A percentile compares a stretch with the other conserved stretches of the same genome.
These are phyloP conservation scores for Pseudoneurospora amorphoporcata DNA, from an alignment of 495 filamentous ascomycete species.

Conservation along the genomic window DNA sequence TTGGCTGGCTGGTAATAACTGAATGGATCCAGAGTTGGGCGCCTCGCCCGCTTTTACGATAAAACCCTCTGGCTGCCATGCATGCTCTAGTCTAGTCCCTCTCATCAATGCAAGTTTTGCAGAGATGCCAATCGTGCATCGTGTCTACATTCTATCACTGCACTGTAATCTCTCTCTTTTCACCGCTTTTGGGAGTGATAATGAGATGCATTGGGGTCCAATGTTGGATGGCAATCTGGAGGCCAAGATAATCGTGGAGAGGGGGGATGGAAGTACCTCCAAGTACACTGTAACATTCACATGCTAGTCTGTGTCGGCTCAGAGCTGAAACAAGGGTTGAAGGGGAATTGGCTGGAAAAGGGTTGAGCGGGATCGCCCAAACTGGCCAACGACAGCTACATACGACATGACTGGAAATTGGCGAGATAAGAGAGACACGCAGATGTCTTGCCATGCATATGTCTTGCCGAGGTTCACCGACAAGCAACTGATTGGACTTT, in stretches of 20 bases:
- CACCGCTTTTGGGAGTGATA: not conserved
- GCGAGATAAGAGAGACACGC: not conserved
- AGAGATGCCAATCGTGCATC: not conserved
- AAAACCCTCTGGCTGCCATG: not conserved
- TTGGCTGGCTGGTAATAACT: not conserved
- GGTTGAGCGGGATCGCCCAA: not conserved
- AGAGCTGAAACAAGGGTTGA: not conserved
- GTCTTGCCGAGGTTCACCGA: not conserved
- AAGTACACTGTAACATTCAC: not conserved
- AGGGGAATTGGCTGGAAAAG: not conserved
- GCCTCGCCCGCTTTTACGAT: not conserved
- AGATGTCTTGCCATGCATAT: not conserved
- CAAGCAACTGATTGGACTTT: not conserved
- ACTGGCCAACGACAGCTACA: not conserved
- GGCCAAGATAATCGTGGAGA: not conserved
- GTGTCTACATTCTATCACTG: not conserved
- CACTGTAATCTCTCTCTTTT: not conserved
- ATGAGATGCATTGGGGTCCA: not conserved
- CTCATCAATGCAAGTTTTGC: no score
- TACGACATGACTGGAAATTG: not conserved
- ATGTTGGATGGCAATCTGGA: not conserved
- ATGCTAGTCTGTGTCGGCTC: not conserved
- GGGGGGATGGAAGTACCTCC: not conserved
- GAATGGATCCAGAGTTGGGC: not conserved
- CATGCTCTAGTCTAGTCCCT: not conserved